Evolutionary conservation across 352 stramenopile genomes (phyloP), one percentile per base, ranked within the genome.

Genomic region (Globisporangium polare): DNA sequence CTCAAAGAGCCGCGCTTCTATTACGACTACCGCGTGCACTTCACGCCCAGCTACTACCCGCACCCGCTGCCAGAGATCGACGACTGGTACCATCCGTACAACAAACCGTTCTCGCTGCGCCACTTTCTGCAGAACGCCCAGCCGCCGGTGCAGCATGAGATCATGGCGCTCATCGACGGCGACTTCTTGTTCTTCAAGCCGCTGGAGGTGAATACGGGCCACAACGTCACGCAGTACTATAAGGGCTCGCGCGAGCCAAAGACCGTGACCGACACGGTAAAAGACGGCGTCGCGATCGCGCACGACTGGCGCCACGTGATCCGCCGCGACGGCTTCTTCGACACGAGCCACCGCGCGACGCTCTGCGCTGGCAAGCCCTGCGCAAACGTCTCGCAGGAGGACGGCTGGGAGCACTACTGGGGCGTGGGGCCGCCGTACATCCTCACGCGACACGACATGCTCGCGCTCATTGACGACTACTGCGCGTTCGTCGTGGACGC

Each of bases 351-450:
- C 13, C 49, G 9, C 9, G 9, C 20, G 27, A 55, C 31, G 29
- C 63, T 86, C 15, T 86, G 77, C 24, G 53, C 46, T 5, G 67
- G 59, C 24, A n/a, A 71, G 20, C 62, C 60, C 20, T 80, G 76
- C 31, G 42, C 62, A 31, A 65, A 71, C 13, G 67, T 82, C 33
- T 67, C 57, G 8, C 31, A 65, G 5, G 67, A 66, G 1, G 74
- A 83, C 10, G 74, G 63, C 3, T 64, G 58, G 8, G 74, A 83
- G 56, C 78, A 71, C 53, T 86, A 77, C 53, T 68, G 65, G 8
- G 78, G 74, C 29, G 74, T 68, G 1, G 79, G 75, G 0, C 73
- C 77, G 12, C 77, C 77, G 42, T 86, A 87, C 63, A 80, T 89
- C 47, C 65, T 89, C 63, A 86, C 79, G 10, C 68, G 60, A 17